Percentiles rank a stretch among this genome's conserved stretches.
Conservation (phyloP, 805 yeast genomes). For the Dipodascus albidus region DNA sequence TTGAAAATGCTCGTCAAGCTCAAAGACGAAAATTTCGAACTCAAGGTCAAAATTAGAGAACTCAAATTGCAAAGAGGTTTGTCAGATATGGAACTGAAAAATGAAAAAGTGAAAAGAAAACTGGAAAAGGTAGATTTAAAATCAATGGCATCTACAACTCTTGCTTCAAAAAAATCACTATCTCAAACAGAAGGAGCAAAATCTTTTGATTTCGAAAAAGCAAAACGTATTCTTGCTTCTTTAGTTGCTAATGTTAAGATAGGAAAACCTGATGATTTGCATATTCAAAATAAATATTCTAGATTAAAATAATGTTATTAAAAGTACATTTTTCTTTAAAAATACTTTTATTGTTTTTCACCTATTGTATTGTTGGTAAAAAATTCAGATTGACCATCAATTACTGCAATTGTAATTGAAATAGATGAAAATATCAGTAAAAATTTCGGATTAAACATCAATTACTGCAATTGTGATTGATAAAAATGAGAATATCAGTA, state of each 20-base stretch:
- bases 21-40: background rate
- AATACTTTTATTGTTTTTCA: too few relatives aligned
- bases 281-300: background rate
- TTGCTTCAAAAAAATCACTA: too few relatives aligned
- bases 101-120: background rate
- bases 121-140: background rate
- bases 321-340: too few relatives aligned
- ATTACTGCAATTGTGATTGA: too few relatives aligned
- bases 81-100: background rate
- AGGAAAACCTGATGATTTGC: background rate
- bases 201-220: background rate
- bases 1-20: background rate
- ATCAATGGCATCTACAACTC: background rate
- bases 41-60: background rate
- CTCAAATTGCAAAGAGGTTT: background rate
- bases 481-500: too few relatives aligned
- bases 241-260: background rate
- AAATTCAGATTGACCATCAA: too few relatives aligned
- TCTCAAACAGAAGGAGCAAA: too few relatives aligned
- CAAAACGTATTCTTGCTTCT: background rate
- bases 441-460: too few relatives aligned
- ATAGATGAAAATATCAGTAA: too few relatives aligned
- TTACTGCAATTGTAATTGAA: too few relatives aligned
- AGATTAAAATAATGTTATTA: background rate
- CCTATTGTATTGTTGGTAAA: too few relatives aligned